Conservation (phyloP, 2,329 filamentous ascomycete species). For the Pseudocercospora ulei region DNA sequence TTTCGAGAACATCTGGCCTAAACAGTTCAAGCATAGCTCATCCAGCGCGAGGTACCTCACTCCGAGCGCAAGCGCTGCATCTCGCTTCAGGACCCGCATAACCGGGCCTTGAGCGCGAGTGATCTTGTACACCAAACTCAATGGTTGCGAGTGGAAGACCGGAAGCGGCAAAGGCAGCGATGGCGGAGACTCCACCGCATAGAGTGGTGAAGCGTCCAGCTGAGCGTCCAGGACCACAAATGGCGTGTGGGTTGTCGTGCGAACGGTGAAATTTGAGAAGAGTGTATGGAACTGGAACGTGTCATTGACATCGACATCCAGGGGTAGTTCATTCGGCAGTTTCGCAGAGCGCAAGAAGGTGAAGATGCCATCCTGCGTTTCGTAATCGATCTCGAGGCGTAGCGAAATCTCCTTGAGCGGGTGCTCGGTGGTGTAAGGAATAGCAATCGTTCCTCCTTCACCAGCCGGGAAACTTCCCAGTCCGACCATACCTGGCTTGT, state of each 20-base stretch:
- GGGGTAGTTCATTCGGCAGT: slow-evolving; percentile 63
- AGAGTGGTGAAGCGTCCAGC: slow-evolving; percentile 60
- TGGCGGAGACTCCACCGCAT: slow-evolving; percentile 52
- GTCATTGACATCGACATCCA: slow-evolving; percentile 95
- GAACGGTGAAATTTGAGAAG: slow-evolving; percentile 85
- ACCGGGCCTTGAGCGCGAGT: slow-evolving; percentile 42
- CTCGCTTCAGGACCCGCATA: slow-evolving; percentile 28
- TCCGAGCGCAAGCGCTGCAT: slow-evolving; percentile 51
- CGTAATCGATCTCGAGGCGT: slow-evolving; percentile 48
- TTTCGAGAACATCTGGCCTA: slow-evolving; percentile 41
- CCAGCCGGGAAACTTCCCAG: slow-evolving; percentile 29
- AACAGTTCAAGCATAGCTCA: slow-evolving; percentile 53
- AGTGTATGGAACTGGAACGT: slow-evolving; percentile 75
- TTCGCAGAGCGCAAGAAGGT: slow-evolving; percentile 51
- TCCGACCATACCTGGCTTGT: slow-evolving; percentile 21
- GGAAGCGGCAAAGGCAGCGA: slow-evolving; percentile 42
- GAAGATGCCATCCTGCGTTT: slow-evolving; percentile 24
- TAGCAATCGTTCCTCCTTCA: slow-evolving; percentile 49
- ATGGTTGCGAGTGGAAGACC: slow-evolving; percentile 72
- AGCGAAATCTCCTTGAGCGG: slow-evolving; percentile 61
- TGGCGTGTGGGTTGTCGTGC: slow-evolving; percentile 65
- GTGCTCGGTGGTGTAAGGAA: slow-evolving; percentile 78
- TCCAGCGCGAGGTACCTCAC: slow-evolving; percentile 68
- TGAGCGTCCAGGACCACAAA: slow-evolving; percentile 62
- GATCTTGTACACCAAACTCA: slow-evolving; percentile 71